A percentile compares a stretch with the other conserved stretches of the same genome.
phyloP scores from a whole-genome alignment of 768 basidiomycete genomes.

The Coprinellus micaceus region DNA sequence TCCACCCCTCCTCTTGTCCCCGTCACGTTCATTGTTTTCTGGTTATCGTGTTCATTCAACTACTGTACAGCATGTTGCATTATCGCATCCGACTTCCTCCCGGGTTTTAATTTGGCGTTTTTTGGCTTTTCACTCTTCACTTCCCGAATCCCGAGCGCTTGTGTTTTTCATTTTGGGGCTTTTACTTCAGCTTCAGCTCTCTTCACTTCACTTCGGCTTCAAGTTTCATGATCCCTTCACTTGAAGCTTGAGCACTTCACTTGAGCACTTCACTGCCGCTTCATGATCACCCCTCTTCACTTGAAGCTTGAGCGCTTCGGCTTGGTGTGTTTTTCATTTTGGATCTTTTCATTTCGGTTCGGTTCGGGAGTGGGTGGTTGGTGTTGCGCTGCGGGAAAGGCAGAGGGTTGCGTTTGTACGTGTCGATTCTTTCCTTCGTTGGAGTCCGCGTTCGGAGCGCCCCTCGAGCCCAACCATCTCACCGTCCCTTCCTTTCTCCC shows the following conservation, averaged over 20 bases:
- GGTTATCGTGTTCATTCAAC: neutral
- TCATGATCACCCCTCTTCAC: neutral
- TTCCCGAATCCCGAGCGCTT: neutral
- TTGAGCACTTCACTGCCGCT: no score
- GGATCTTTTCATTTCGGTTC: neutral
- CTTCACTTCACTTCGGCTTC: no score
- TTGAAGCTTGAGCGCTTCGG: no score
- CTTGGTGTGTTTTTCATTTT: no score
- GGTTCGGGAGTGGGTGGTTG: no score
- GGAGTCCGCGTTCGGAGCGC: neutral
- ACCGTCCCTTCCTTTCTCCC: slow-evolving; percentile 3
- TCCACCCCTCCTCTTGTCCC: no score
- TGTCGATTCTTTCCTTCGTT: neutral
- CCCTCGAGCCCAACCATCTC: slow-evolving; percentile 2
- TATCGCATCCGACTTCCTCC: neutral
- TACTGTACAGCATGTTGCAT: no score
- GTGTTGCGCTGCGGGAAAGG: no score
- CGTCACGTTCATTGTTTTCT: neutral
- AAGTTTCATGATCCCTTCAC: no score
- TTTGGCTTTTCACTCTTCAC: neutral
- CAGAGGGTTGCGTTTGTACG: neutral
- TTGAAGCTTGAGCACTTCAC: no score
- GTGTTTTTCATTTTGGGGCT: neutral
- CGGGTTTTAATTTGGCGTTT: neutral
- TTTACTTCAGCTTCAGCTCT: no score